Base-by-base conservation (phyloP, 106 monocot species). In the Acorus gramineus region DNA sequence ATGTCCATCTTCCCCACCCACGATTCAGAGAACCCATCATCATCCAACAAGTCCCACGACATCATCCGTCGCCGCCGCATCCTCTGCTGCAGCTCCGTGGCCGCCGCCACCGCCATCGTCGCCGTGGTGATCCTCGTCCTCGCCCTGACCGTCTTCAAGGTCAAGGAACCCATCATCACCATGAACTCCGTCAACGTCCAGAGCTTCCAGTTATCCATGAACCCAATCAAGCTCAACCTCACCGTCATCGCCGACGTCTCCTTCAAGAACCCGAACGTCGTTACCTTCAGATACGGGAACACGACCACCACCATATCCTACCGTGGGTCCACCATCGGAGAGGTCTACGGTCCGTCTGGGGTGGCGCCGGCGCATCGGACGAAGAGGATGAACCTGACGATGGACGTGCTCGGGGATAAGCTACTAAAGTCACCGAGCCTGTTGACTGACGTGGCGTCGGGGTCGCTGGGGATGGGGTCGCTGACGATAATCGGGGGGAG, bases 401-500 rank as follows among this genome's bases (percentile, higher is more conserved):
- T 57, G 57, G 57, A 57, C 2, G 57, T 57, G 57, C 55, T 92
- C 7, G 66, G 68, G 6, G 60, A 50, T 28, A 13, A 28, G 53
- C 44, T 81, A 61, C 6, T 66, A 2, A 48, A 11, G 3, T 59
- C 76, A 47, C 7, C 46, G 52, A 43, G 8, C 28, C 66, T 84
- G 46, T 7, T 54, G 12, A 49, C 47, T 13, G 85, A 73, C 11
- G 45, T 82, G 55, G 48, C 42, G 11, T 50, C 53, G 0, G 84
- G 81, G 4, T 28, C 8, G 9, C 63, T 83, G 0, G 56, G 4
- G 60, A 50, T 89, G 43, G 46, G 67, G 52, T 74, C 77, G 49
- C 73, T 76, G 42, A 89, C 89, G n/a, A 53, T 2, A 57, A 79
- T 89, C 9, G 73, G 71, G n/a, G 89, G 89, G 44, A 73, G 68